These are phyloP conservation scores for Phytophthora litchii DNA, from an alignment of 352 stramenopile genomes.

Conservation along the genomic window DNA sequence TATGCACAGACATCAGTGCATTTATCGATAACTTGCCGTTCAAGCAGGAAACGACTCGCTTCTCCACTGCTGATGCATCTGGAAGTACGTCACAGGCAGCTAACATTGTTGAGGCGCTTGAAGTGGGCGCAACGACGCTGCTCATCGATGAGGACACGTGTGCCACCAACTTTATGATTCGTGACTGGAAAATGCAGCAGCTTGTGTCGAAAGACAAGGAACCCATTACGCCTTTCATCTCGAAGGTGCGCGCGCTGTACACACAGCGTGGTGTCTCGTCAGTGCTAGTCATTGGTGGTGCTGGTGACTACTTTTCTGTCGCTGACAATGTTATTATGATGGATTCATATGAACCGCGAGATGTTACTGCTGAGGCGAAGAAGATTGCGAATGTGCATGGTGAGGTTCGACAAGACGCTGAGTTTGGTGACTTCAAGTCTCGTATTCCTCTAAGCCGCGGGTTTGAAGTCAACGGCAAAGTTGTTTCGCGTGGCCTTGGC, in stretches of 20 bases:
- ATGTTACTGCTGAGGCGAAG: conserved; percentile 93
- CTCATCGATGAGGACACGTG: conserved; percentile 98
- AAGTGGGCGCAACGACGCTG: conserved; percentile 91
- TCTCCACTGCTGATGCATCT: conserved; percentile 94
- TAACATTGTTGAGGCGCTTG: conserved; percentile 95
- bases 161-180: conserved; percentile 98
- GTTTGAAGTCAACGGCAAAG: conserved; percentile 78
- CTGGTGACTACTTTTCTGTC: conserved; percentile 97
- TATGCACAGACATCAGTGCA: conserved; percentile 91
- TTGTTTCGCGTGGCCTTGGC: conserved; percentile 70
- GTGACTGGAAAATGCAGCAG: conserved; percentile 97
- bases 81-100: conserved; percentile 96
- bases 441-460: conserved; percentile 60
- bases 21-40: conserved; percentile 98
- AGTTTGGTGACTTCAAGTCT: conserved; percentile 54
- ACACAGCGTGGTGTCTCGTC: conserved; percentile 89
- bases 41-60: conserved; percentile 91
- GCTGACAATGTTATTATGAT: conserved; percentile 97
- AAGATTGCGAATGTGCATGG: conserved; percentile 83
- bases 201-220: conserved; percentile 96
- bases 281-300: conserved; percentile 96
- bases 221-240: conserved; percentile 98
- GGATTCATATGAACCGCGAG: conserved; percentile 93
- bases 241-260: conserved; percentile 94
- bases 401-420: conserved; percentile 53